phyloP scores from a whole-genome alignment of 2,329 filamentous ascomycete species.

The Colletotrichum brevisporum region DNA sequence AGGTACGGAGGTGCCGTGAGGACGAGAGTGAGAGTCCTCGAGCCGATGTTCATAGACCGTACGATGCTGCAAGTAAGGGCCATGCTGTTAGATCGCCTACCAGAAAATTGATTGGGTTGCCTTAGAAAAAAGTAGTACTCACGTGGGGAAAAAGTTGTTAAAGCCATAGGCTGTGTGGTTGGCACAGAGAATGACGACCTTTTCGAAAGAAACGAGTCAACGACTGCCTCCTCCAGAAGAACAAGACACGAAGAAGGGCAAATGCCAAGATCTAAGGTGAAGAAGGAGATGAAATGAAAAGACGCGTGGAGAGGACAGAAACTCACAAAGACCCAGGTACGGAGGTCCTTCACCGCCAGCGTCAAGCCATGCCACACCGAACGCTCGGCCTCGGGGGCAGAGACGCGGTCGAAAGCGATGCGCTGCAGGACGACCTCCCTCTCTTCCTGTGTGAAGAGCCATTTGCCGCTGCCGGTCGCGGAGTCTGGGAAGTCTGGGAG shows the following conservation, averaged over 20 bases:
- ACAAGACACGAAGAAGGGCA: too few relatives aligned
- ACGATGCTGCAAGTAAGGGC: constrained; percentile 31
- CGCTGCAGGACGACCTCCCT: constrained; percentile 31
- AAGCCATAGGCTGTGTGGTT: constrained; percentile 44
- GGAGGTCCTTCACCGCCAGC: constrained; percentile 42
- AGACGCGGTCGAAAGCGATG: constrained; percentile 41
- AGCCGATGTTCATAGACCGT: constrained; percentile 48
- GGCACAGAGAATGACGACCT: constrained; percentile 40
- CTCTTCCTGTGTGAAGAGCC: constrained; percentile 5
- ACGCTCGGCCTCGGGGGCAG: constrained; percentile 24
- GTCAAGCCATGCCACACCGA: constrained; percentile 40
- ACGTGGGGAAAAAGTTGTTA: constrained; percentile 44
- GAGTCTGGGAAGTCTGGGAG: constrained; percentile 18
- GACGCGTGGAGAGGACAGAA: too few relatives aligned
- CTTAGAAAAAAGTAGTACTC: too few relatives aligned
- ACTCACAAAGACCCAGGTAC: constrained; percentile 45
- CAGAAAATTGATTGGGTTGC: too few relatives aligned
- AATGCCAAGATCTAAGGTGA: too few relatives aligned
- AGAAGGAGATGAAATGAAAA: background rate
- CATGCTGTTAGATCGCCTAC: too few relatives aligned
- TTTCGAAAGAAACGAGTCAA: too few relatives aligned
- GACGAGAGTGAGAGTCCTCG: constrained; percentile 49
- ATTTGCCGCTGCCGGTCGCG: background rate
- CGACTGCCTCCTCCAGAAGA: too few relatives aligned
- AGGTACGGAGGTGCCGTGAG: constrained; percentile 47